Evolutionary conservation across 1,139 yeast genomes (phyloP), one percentile per base, ranked within the genome.

Genomic region (Trichomonascaceae sp.): DNA sequence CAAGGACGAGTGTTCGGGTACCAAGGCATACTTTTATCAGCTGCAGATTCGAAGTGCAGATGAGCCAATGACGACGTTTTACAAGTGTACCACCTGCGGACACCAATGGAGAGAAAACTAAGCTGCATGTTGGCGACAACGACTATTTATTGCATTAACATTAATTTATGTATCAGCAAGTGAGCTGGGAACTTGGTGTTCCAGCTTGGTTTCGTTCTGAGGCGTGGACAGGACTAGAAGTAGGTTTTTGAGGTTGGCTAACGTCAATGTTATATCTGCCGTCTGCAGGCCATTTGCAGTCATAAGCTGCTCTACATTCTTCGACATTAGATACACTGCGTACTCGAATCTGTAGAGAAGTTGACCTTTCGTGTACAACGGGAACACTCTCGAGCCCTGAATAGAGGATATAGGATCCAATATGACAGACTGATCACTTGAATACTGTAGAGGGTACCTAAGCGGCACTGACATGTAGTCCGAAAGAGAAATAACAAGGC

Each of bases 31-130:
- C 59, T 89, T 84, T 65, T 92, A 87, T 68, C 98, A 89, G 60
- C 65, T 89, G 40, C 99, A 89, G 58, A 89, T 89, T 51, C 69
- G 98, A 59, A 81, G 85, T 43, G 93, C 93, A 3, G 92, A 81
- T 63, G 78, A 72, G 52, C 79, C 97, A 20, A 87, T 89, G 96
- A 89, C 97, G 1, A 87, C 97, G 2, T 89, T 89, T 56, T 84
- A 81, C 58, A 84, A 62, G 58, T 89, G 98, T 64, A 85, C 84
- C 31, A 77, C 73, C 44, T 89, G 98, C 63, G 82, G 85, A 29
- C 74, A 85, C 55, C 93, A 89, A 59, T 89, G 98, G 98, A 78
- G 95, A 62, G 98, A 89, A 52, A 89, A 89, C 50, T 89, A 58
- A 37, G 8, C 11, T 17, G 14, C 13, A 11, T 16, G n/a, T n/a